Evolutionary conservation across 331 rosid species (phyloP).

Genomic region (Malus hybrid): DNA sequence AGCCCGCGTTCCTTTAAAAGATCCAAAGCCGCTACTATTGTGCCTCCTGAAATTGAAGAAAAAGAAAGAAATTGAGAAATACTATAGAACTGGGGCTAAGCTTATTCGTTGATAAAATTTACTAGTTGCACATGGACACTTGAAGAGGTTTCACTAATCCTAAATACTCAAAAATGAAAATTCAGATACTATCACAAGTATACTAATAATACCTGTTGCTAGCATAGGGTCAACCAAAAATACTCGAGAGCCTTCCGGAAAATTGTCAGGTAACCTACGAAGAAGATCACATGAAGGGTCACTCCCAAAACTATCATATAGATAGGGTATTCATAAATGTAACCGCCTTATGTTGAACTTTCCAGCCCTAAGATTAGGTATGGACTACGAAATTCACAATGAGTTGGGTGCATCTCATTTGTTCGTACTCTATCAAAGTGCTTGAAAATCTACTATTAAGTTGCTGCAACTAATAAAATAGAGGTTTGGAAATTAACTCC

Average conservation of each 20-base stretch:
- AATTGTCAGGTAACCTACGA: constrained; percentile 66
- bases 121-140: background rate
- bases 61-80: background rate
- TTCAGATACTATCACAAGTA: constrained; percentile 7
- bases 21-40: constrained; percentile 66
- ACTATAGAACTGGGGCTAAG: background rate
- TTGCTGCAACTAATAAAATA: background rate
- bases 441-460: background rate
- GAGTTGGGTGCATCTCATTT: background rate
- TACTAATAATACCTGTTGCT: constrained; percentile 61
- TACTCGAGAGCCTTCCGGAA: constrained; percentile 71
- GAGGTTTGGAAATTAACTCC: background rate
- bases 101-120: background rate
- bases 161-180: background rate
- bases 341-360: too few species aligned
- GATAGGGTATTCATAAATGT: too few species aligned
- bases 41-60: constrained; percentile 60
- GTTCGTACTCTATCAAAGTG: background rate
- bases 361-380: background rate
- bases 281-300: background rate
- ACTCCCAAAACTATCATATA: too few species aligned
- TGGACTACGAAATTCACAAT: background rate
- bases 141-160: background rate
- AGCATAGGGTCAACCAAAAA: constrained; percentile 92
- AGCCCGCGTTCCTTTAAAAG: constrained; percentile 75